Conservation (phyloP, 2,329 filamentous ascomycete species). For the Fusarium stilboides region DNA sequence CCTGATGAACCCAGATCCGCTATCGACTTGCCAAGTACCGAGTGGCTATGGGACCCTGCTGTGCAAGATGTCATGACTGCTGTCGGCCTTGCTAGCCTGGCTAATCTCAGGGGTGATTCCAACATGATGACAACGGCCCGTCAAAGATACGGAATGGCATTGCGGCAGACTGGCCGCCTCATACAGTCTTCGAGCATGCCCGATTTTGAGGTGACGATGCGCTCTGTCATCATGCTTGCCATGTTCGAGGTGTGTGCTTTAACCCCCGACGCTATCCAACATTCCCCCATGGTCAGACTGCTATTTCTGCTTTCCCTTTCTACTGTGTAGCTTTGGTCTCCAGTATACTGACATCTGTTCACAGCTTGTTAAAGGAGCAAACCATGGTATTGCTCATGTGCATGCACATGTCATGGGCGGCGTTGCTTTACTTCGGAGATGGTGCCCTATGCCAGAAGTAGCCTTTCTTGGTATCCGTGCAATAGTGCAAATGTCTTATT, state of each 20-base stretch:
- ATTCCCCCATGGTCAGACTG: constrained; percentile 29
- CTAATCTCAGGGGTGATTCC: constrained; percentile 65
- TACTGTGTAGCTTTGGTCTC: not conserved
- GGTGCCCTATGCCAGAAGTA: constrained; percentile 57
- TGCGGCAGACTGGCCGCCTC: constrained; percentile 63
- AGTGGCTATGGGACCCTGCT: constrained; percentile 58
- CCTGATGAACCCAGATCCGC: constrained; percentile 63
- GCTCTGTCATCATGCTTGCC: constrained; percentile 70
- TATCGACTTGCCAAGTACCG: constrained; percentile 55
- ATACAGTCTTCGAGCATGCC: constrained; percentile 55
- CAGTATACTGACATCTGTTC: constrained; percentile 35
- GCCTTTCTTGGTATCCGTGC: constrained; percentile 64
- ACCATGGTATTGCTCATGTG: constrained; percentile 65
- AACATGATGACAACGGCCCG: constrained; percentile 64
- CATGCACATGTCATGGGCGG: constrained; percentile 73
- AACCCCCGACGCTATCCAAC: constrained; percentile 13
- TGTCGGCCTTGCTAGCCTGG: constrained; percentile 71
- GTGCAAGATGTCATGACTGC: constrained; percentile 68
- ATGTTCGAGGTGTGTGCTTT: constrained; percentile 70
- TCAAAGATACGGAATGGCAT: constrained; percentile 68
- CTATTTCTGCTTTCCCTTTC: constrained; percentile 18
- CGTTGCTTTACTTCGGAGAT: constrained; percentile 68
- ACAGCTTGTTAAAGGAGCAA: constrained; percentile 63
- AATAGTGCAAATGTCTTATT: constrained; percentile 70
- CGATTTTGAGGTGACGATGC: constrained; percentile 63